phyloP scores from a whole-genome alignment of 108 stramenopile species.

The Parmales sp. region DNA sequence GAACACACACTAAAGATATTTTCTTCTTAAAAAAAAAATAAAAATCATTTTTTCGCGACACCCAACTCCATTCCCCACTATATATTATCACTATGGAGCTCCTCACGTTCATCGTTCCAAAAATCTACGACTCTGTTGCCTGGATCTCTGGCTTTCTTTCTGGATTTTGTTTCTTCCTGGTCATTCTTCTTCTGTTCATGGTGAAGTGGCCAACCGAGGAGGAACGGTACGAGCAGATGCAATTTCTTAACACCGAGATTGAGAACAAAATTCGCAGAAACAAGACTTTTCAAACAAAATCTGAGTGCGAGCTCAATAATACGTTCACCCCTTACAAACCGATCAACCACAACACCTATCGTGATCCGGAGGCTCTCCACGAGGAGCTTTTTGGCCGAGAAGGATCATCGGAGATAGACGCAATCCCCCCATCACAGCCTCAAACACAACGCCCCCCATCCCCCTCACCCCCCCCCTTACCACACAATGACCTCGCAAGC shows the following conservation, averaged over 20 bases:
- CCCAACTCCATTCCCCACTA: no score
- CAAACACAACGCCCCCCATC: no score
- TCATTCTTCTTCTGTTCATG: not conserved
- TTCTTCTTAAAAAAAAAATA: no score
- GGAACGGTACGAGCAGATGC: not conserved
- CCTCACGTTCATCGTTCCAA: no score
- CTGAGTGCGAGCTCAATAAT: not conserved
- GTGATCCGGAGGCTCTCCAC: conserved; percentile 3
- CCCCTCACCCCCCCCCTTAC: no score
- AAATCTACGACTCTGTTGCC: no score
- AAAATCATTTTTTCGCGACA: no score
- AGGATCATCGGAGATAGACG: no score
- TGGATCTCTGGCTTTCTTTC: not conserved
- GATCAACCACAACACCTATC: not conserved
- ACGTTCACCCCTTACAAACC: not conserved
- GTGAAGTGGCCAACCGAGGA: not conserved
- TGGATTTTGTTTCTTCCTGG: not conserved
- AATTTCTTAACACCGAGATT: not conserved
- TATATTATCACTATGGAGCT: no score
- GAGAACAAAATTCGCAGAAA: not conserved
- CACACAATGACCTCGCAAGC: no score
- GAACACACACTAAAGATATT: no score
- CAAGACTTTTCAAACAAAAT: not conserved
- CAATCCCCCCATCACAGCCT: no score
- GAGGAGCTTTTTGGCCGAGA: not conserved